These are phyloP conservation scores for Coemansia sp. DNA, from an alignment of 192 early-diverging fungal genomes.

Conservation along the genomic window DNA sequence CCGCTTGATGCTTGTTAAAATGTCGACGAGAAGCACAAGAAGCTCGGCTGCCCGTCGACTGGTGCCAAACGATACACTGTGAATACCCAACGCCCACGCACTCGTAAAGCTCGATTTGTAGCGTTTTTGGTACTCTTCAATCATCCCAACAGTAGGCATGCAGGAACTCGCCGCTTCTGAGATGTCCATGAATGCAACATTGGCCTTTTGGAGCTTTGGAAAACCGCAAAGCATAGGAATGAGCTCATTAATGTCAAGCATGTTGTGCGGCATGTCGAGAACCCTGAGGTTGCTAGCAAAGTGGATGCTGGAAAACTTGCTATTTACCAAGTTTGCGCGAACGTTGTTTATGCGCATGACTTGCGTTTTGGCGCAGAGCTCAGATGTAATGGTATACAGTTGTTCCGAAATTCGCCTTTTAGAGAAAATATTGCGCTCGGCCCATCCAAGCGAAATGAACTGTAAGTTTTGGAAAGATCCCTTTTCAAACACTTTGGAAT, in stretches of 20 bases:
- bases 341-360: constrained; percentile 4
- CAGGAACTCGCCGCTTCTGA: too few relatives aligned
- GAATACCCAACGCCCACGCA: constrained; percentile 9
- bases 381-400: constrained; percentile 5
- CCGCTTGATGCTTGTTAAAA: constrained; percentile 12
- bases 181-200: neutral
- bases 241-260: neutral
- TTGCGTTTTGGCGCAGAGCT: constrained; percentile 4
- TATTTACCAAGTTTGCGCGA: neutral
- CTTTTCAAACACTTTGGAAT: neutral
- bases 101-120: constrained; percentile 6
- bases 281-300: constrained; percentile 4
- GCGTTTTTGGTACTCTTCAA: constrained; percentile 12
- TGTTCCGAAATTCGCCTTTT: neutral
- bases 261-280: constrained; percentile 11
- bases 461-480: constrained; percentile 8
- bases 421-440: neutral
- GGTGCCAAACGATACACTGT: neutral
- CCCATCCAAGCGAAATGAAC: constrained; percentile 14
- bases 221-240: constrained; percentile 11
- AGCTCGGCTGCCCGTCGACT: constrained; percentile 16
- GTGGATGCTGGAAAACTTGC: neutral
- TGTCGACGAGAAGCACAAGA: constrained; percentile 20
- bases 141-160: constrained; percentile 4
- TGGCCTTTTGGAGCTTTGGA: constrained; percentile 10